Percentiles rank a stretch among this genome's conserved stretches.
These are phyloP conservation scores for Sporisorium graminicola DNA, from an alignment of 1,284 basidiomycete genomes.

Conservation along the genomic window DNA sequence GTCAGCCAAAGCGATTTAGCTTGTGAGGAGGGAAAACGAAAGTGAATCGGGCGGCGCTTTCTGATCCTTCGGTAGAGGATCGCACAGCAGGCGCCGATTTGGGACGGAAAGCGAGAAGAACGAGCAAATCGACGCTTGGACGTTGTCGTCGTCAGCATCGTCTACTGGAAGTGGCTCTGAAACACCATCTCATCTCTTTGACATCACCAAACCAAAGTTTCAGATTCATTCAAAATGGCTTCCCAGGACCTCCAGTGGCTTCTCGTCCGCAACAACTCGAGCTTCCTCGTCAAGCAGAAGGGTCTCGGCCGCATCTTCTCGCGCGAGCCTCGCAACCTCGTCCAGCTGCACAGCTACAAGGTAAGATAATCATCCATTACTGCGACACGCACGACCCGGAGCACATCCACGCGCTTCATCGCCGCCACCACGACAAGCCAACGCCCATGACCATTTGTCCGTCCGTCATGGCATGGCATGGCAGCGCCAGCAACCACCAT, in stretches of 20 bases:
- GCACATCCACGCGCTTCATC: background rate
- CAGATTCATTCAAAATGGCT: constrained; percentile 48
- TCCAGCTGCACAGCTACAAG: constrained; percentile 68
- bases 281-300: constrained; percentile 69
- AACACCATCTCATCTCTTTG: constrained; percentile 37
- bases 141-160: background rate
- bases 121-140: background rate
- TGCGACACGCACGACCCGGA: background rate
- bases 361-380: constrained; percentile 31
- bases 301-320: constrained; percentile 67
- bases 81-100: background rate
- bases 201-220: constrained; percentile 7
- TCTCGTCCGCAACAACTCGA: constrained; percentile 62
- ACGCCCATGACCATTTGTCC: background rate
- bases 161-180: background rate
- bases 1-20: background rate
- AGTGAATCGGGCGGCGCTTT: constrained; percentile 4
- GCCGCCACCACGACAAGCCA: background rate
- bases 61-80: background rate
- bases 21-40: background rate
- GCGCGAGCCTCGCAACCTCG: constrained; percentile 66
- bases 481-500: background rate
- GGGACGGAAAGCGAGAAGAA: constrained; percentile 7
- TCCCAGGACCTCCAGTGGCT: constrained; percentile 69
- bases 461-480: background rate